Conservation (phyloP, 306 rosid species). For the Citrullus colocynthis region DNA sequence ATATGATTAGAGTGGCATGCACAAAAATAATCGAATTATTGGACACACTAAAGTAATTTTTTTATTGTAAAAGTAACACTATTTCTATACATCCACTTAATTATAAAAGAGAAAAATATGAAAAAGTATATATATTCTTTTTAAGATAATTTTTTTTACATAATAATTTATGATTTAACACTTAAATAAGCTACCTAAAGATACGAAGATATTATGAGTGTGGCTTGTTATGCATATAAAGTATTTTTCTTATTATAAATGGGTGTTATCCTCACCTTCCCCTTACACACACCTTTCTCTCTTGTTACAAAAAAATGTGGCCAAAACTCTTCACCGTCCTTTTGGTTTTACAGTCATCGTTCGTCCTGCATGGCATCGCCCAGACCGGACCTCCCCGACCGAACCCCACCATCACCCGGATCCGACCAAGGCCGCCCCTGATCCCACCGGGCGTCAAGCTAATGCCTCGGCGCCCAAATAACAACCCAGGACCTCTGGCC, state of each 20-base stretch:
- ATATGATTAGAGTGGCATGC: too few relatives aligned
- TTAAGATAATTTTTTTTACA: too few relatives aligned
- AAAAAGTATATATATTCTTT: too few relatives aligned
- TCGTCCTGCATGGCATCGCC: conserved; percentile 6
- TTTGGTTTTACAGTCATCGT: background rate
- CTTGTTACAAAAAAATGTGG: background rate
- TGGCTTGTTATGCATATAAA: too few relatives aligned
- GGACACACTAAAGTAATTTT: too few relatives aligned
- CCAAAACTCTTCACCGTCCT: background rate
- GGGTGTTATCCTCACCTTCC: background rate
- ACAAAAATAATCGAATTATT: too few relatives aligned
- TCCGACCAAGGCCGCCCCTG: conserved; percentile 19
- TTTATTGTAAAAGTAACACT: too few relatives aligned
- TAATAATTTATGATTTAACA: too few relatives aligned
- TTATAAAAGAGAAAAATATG: too few relatives aligned
- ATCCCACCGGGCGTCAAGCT: conserved; percentile 15
- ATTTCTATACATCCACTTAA: too few relatives aligned
- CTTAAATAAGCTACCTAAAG: too few relatives aligned
- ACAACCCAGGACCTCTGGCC: conserved; percentile 27
- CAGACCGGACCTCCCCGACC: conserved; percentile 18
- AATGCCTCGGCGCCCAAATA: conserved; percentile 19
- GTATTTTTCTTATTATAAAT: background rate
- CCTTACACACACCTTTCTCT: background rate
- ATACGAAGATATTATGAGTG: too few relatives aligned
- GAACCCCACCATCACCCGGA: background rate